Base-by-base conservation (phyloP, 345 rosid genomes). In the Microcos paniculata region DNA sequence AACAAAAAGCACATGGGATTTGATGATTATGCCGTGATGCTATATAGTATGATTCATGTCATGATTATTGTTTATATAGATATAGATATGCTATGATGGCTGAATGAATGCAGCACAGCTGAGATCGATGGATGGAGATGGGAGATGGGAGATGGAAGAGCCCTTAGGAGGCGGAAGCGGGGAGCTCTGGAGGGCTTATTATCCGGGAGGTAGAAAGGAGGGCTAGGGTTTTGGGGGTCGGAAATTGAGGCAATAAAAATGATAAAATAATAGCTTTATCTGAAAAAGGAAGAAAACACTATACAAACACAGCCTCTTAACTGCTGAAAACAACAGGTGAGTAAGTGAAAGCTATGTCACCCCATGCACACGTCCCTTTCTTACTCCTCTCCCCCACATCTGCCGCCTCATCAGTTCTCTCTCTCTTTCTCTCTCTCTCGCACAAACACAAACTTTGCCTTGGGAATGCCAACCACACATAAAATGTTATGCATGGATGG, bases 301-400 rank as follows among this genome's bases (percentile, higher is more conserved):
- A 70, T 42, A 67, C 76, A 77, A 61, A 46, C 75, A 79, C 78
- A 55, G 74, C 64, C 70, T 82, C 85, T 80, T 77, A 80, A 79
- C 70, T 82, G 61, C 77, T 82, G 89, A 82, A 84, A 86, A 78
- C 53, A 82, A 84, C 83, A 77, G 83, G 80, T 81, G 83, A 83
- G 65, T 30, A 73, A 81, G 85, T 77, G 88, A 85, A 85, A 83
- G 85, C 84, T 78, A 70, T 72, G 66, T 76, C 82, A 81, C 84
- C 64, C 82, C 87, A 83, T 83, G 87, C 89, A 83, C 82, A 80
- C 87, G 89, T 86, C 89, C 75, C 71, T 86, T 84, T 86, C 86
- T 35, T 26, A 69, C 79, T 78, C 81, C 85, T 83, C 86, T 83
- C 89, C 76, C 85, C 89, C 85, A 85, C 80, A 73, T 79, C 84